Evolutionary conservation across 164 flowering plant species (phyloP), one percentile per base, ranked within the genome.

Genomic region (Cinnamomum micranthum): DNA sequence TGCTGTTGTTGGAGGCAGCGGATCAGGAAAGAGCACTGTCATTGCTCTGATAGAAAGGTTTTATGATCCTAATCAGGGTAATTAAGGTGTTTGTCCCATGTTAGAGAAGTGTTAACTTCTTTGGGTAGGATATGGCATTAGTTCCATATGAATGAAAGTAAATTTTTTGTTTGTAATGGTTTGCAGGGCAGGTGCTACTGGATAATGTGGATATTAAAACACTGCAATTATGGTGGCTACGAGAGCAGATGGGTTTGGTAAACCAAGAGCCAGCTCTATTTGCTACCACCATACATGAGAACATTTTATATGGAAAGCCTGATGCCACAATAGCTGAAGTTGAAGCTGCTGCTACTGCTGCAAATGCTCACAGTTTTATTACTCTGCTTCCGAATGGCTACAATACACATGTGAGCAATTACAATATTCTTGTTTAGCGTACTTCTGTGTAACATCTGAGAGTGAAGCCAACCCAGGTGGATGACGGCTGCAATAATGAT

Each of bases 11-110:
- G 99, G 99, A 71, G 95, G 98, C 17, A 95, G 99, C 76, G 99
- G 99, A n/a, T 94, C 99, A 1, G 98, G 99, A 24, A 96, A 96
- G 82, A 96, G 99, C 82, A 96, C 98, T 20, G 97, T 95, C 70
- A 91, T 95, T 27, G 88, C 99, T 24, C 79, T 95, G 50, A 91
- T 95, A 47, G 99, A 95, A 77, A 84, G 99, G 79, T 94, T 93
- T 79, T 95, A 95, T 64, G 99, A 95, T 82, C 98, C 98, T 64
- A 94, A 84, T 78, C 82, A 90, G 64, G 99, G 98, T 93, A 87
- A 81, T 51, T 77, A 23, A 27, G 24, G 23, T 25, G 75, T 71
- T 64, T 31, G 25, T 59, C 52, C 35, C 20, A n/a, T 28, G 4
- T 22, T 7, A 67, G 28, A 67, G 20, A 55, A 15, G 17, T 17